Evolutionary conservation across 495 filamentous ascomycete species (phyloP).

Genomic region (Neurospora hispaniola): DNA sequence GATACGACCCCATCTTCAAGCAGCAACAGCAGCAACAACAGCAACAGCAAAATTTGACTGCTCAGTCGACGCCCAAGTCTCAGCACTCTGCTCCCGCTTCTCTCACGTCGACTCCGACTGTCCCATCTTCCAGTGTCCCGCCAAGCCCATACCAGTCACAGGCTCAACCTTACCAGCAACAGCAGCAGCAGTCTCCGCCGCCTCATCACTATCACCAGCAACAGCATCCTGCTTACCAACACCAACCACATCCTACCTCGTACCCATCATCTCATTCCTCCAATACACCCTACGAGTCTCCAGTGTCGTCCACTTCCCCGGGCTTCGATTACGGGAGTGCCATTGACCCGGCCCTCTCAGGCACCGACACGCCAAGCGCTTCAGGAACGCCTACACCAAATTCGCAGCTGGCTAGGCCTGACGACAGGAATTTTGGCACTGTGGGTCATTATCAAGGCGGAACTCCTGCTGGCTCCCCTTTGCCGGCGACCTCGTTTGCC

Average conservation of each 20-base stretch:
- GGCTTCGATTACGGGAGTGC: slow-evolving; percentile 56
- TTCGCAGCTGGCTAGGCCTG: slow-evolving; percentile 24
- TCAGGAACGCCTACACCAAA: slow-evolving; percentile 28
- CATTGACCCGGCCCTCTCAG: slow-evolving; percentile 68
- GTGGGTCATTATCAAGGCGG: neutral
- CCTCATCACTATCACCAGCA: slow-evolving; percentile 30
- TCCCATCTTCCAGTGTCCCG: slow-evolving; percentile 19
- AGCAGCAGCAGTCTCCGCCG: slow-evolving; percentile 16
- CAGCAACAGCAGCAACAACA: slow-evolving; percentile 50
- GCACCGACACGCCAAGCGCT: slow-evolving; percentile 20
- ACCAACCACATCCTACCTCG: slow-evolving; percentile 20
- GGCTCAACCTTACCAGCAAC: slow-evolving; percentile 16
- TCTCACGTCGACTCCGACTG: slow-evolving; percentile 17
- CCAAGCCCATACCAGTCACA: slow-evolving; percentile 25
- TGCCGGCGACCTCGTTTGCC: neutral
- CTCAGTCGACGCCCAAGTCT: slow-evolving; percentile 18
- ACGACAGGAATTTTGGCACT: slow-evolving; percentile 4
- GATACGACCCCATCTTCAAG: slow-evolving; percentile 98
- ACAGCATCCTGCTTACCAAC: slow-evolving; percentile 14
- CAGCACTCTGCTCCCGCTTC: slow-evolving; percentile 15
- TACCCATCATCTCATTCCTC: slow-evolving; percentile 19
- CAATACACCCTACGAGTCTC: slow-evolving; percentile 24
- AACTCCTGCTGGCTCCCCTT: neutral
- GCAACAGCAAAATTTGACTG: slow-evolving; percentile 14
- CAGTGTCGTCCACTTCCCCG: slow-evolving; percentile 34